Evolutionary conservation across 2,329 filamentous ascomycete genomes (phyloP).

Genomic region (Sarocladium strictum): DNA sequence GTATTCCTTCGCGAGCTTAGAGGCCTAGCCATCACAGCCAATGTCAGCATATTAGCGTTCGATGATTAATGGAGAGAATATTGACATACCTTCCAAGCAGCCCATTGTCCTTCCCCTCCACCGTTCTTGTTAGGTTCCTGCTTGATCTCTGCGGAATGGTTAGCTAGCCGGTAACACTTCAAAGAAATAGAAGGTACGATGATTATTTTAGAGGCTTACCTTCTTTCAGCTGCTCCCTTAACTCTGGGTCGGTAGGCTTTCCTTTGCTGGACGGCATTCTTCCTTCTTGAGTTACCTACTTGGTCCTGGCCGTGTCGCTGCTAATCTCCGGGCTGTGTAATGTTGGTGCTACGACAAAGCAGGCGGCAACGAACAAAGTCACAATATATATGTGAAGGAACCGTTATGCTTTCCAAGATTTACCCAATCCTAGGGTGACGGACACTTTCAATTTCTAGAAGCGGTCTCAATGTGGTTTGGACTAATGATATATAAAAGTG

Average conservation of each 20-base stretch:
- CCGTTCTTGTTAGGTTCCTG: constrained; percentile 35
- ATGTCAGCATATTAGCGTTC: too few relatives aligned
- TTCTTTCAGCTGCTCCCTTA: constrained; percentile 33
- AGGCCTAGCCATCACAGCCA: constrained; percentile 16
- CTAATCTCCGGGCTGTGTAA: background rate
- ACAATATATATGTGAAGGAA: too few relatives aligned
- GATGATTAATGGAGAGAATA: too few relatives aligned
- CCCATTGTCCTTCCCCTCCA: constrained; percentile 27
- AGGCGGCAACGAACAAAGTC: background rate
- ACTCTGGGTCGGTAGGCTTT: constrained; percentile 33
- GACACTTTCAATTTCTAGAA: too few relatives aligned
- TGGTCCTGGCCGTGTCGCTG: background rate
- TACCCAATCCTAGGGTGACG: too few relatives aligned
- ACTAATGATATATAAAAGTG: too few relatives aligned
- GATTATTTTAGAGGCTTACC: constrained; percentile 16
- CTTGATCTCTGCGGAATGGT: constrained; percentile 27
- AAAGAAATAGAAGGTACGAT: background rate
- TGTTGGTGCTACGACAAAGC: background rate
- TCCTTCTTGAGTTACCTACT: background rate
- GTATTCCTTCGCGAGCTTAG: constrained; percentile 35
- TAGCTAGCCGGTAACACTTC: background rate
- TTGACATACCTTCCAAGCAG: constrained; percentile 15
- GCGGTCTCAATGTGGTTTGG: too few relatives aligned
- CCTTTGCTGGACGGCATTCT: constrained; percentile 33
- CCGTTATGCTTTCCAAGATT: too few relatives aligned